These are phyloP conservation scores for Clarireedia sp. DNA, from an alignment of 2,329 filamentous ascomycete genomes.

Conservation along the genomic window DNA sequence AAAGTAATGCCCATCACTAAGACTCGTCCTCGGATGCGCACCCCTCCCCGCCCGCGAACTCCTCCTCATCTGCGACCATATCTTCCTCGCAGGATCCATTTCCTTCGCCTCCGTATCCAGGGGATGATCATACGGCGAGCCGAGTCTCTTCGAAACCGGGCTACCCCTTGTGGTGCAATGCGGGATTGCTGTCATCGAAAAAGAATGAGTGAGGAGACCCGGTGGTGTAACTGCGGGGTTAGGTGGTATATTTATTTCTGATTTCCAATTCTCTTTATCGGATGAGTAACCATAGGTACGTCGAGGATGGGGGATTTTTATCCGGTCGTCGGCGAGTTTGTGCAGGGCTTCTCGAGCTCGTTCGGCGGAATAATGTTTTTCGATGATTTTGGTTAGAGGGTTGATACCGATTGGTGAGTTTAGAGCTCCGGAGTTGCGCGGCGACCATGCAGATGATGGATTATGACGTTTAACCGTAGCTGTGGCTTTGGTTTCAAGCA, in stretches of 20 bases:
- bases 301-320: conserved; percentile 10
- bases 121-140: conserved; percentile 3
- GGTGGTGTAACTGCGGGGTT: background rate
- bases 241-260: background rate
- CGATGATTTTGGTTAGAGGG: conserved; percentile 21
- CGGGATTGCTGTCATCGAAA: conserved; percentile 6
- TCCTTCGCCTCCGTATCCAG: conserved; percentile 9
- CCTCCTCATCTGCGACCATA: conserved; percentile 28
- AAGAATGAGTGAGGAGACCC: background rate
- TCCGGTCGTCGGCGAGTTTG: conserved; percentile 16
- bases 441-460: conserved; percentile 44
- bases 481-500: conserved; percentile 43
- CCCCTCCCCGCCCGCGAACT: conserved; percentile 17
- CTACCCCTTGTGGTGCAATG: background rate
- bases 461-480: conserved; percentile 44
- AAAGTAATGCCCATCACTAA: conserved; percentile 20
- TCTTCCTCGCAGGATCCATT: conserved; percentile 27
- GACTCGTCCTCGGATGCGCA: conserved; percentile 14
- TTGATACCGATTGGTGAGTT: conserved; percentile 23
- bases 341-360: conserved; percentile 18
- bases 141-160: background rate
- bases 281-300: conserved; percentile 2
- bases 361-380: conserved; percentile 19
- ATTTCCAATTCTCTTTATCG: conserved; percentile 5
- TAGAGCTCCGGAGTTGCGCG: conserved; percentile 31